Evolutionary conservation across 495 filamentous ascomycete genomes (phyloP).

Genomic region (Pyrenula massariospora): DNA sequence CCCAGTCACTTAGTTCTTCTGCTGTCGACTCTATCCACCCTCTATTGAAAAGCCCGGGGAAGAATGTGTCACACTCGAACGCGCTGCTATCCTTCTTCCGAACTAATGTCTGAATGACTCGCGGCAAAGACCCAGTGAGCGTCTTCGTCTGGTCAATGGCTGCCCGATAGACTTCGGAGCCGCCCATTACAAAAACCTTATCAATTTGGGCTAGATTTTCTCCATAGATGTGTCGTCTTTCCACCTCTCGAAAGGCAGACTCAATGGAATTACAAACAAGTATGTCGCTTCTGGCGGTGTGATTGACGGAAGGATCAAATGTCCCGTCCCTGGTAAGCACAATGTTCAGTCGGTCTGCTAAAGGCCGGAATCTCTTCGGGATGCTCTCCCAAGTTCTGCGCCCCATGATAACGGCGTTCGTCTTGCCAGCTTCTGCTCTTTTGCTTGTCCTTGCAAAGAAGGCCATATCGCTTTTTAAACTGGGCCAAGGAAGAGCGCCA

Average conservation of each 20-base stretch:
- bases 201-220: conserved; percentile 13
- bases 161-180: conserved; percentile 67
- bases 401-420: conserved; percentile 90
- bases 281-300: conserved; percentile 17
- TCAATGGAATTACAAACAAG: conserved; percentile 37
- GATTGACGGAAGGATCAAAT: conserved; percentile 5
- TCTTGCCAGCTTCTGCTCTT: conserved; percentile 24
- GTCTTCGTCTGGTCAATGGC: conserved; percentile 34
- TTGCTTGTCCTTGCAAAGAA: conserved; percentile 91
- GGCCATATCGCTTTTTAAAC: conserved; percentile 76
- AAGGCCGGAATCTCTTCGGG: conserved; percentile 61
- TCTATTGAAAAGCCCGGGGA: conserved; percentile 48
- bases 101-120: conserved; percentile 37
- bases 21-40: conserved; percentile 7
- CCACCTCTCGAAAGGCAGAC: conserved; percentile 37
- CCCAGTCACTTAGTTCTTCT: neutral
- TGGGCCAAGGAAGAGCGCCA: conserved; percentile 78
- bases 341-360: conserved; percentile 66
- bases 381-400: conserved; percentile 92
- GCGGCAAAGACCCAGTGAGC: conserved; percentile 8
- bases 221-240: conserved; percentile 3
- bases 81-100: conserved; percentile 17
- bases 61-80: conserved; percentile 86
- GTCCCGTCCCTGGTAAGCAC: conserved; percentile 48
- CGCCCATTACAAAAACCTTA: conserved; percentile 78